Percentiles rank a stretch among this genome's conserved stretches.
These are phyloP conservation scores for Vaccinium macrocarpon DNA, from an alignment of 148 eudicot species.

Conservation along the genomic window DNA sequence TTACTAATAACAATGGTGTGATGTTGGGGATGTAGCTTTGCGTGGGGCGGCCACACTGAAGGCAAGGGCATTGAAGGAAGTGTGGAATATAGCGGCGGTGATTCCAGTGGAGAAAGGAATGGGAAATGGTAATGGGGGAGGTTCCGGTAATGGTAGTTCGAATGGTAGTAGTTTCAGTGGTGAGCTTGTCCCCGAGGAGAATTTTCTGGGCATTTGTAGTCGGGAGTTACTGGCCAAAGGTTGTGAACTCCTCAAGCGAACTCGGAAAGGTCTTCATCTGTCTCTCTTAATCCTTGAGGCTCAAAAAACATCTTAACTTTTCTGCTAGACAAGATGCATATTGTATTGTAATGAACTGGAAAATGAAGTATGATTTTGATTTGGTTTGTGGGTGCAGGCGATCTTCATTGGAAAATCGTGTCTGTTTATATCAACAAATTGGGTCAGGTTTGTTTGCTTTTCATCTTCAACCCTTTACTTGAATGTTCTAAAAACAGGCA, in stretches of 20 bases:
- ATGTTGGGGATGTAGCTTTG: constrained; percentile 49
- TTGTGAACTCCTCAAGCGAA: constrained; percentile 76
- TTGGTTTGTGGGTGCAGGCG: constrained; percentile 49
- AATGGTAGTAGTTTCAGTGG: constrained; percentile 62
- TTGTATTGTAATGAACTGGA: neutral
- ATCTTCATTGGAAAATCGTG: constrained; percentile 93
- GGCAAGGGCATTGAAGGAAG: constrained; percentile 90
- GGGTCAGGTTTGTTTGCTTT: constrained; percentile 54
- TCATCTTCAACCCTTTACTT: neutral
- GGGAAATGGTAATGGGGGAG: constrained; percentile 26
- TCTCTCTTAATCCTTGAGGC: neutral
- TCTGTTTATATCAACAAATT: constrained; percentile 75
- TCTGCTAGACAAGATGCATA: neutral
- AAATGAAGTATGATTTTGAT: neutral
- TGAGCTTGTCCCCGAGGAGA: constrained; percentile 74
- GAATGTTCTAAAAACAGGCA: neutral
- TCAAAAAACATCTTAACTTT: neutral
- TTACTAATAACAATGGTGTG: neutral
- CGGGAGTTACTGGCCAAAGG: constrained; percentile 80
- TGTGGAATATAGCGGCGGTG: constrained; percentile 89
- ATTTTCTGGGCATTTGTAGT: constrained; percentile 76
- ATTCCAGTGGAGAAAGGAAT: constrained; percentile 74
- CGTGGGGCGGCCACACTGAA: constrained; percentile 91
- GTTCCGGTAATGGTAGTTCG: constrained; percentile 43
- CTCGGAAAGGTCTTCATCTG: constrained; percentile 60